A percentile compares a stretch with the other conserved stretches of the same genome.
These are phyloP conservation scores for Alternaria arbusti DNA, from an alignment of 2,329 filamentous ascomycete genomes.

Conservation along the genomic window DNA sequence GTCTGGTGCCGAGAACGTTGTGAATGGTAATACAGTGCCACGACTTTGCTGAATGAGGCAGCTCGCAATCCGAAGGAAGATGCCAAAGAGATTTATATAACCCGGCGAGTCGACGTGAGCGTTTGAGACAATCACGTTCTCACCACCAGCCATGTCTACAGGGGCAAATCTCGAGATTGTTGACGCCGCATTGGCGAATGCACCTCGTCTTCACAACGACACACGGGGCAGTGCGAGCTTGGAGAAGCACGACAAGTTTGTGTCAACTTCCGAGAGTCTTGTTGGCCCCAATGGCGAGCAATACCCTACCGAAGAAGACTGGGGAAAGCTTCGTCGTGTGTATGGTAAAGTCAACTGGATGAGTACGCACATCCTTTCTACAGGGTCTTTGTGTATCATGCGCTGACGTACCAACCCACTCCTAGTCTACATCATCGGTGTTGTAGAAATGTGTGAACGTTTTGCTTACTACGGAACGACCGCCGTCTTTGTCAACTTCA, in stretches of 20 bases:
- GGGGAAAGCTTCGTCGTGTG: slow-evolving; percentile 37
- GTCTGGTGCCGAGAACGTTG: slow-evolving; percentile 18
- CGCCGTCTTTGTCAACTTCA: slow-evolving; percentile 37
- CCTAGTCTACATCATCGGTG: slow-evolving; percentile 32
- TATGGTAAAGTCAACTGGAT: slow-evolving; percentile 40
- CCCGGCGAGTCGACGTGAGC: neutral
- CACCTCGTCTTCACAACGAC: slow-evolving; percentile 8
- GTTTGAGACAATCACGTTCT: neutral
- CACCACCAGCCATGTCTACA: slow-evolving; percentile 20
- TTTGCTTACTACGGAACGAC: slow-evolving; percentile 43
- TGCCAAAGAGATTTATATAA: slow-evolving; percentile 5
- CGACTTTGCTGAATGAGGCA: slow-evolving; percentile 24
- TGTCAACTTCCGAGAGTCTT: slow-evolving; percentile 14
- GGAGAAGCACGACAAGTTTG: slow-evolving; percentile 16
- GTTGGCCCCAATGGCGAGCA: slow-evolving; percentile 31
- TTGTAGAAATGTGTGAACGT: slow-evolving; percentile 41
- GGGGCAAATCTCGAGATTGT: slow-evolving; percentile 25
- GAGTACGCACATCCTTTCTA: slow-evolving; percentile 7
- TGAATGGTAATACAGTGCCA: slow-evolving; percentile 3
- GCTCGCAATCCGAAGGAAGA: slow-evolving; percentile 9
- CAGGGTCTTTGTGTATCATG: neutral
- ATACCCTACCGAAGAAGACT: slow-evolving; percentile 38
- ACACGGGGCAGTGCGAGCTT: slow-evolving; percentile 4
- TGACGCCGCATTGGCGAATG: slow-evolving; percentile 21
- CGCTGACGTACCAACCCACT: neutral